A percentile compares a stretch with the other conserved stretches of the same genome.
Conservation (phyloP, 148 eudicot genomes). For the Arctostaphylos glauca region DNA sequence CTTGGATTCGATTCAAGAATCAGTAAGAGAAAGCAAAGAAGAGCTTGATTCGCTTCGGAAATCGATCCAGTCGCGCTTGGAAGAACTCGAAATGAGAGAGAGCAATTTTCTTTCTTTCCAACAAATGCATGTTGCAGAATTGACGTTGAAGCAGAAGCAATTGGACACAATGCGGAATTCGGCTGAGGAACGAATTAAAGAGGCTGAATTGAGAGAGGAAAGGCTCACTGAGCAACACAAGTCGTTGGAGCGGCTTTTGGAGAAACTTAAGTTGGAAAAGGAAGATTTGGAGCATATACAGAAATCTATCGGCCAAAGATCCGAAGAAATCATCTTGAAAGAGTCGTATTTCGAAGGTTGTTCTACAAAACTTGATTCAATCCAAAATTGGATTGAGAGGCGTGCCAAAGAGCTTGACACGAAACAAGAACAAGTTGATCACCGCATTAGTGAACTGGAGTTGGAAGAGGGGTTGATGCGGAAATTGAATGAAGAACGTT, state of each 20-base stretch:
- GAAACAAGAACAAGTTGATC: conserved; percentile 22
- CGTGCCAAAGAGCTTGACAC: conserved; percentile 21
- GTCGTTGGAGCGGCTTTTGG: conserved; percentile 17
- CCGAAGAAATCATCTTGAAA: conserved; percentile 27
- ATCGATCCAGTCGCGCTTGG: neutral
- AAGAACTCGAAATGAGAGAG: conserved; percentile 12
- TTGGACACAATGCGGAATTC: conserved; percentile 14
- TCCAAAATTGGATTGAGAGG: conserved; percentile 12
- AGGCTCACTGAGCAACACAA: conserved; percentile 18
- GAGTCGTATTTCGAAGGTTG: conserved; percentile 17
- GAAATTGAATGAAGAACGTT: conserved; percentile 18
- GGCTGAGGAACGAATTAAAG: conserved; percentile 15
- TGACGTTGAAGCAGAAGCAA: conserved; percentile 9
- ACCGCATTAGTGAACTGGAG: conserved; percentile 3
- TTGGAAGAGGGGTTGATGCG: conserved; percentile 16
- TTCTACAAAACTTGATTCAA: conserved; percentile 13
- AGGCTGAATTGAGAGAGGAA: conserved; percentile 33
- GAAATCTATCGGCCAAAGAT: conserved; percentile 20
- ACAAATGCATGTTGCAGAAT: neutral
- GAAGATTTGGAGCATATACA: conserved; percentile 25
- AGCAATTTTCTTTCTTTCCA: neutral
- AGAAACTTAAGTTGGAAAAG: conserved; percentile 29
- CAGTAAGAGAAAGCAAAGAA: conserved; percentile 14
- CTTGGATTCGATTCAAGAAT: conserved; percentile 8
- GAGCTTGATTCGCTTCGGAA: neutral